A percentile compares a stretch with the other conserved stretches of the same genome.
Evolutionary conservation across 257 asterid genomes (phyloP).

Genomic region (Nicotiana sylvestris): DNA sequence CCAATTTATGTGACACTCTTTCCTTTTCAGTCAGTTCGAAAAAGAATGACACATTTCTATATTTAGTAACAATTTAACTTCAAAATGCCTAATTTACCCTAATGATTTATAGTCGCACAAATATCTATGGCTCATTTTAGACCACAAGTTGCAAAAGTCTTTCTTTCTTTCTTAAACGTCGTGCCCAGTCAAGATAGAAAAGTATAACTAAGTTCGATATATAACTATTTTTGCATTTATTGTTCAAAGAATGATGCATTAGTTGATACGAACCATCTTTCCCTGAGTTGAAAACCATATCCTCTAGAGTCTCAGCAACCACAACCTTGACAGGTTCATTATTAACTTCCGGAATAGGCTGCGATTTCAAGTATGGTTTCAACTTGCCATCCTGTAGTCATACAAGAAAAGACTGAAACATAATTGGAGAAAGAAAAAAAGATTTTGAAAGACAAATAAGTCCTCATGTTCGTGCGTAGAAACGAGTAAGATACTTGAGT

Average conservation of each 20-base stretch:
- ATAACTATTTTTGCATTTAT: background rate
- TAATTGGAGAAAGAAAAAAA: background rate
- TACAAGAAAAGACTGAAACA: background rate
- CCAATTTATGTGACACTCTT: too few species aligned
- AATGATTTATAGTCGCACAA: too few species aligned
- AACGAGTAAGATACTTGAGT: background rate
- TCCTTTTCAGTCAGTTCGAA: too few species aligned
- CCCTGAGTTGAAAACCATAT: slow-evolving; percentile 60
- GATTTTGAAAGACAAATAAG: background rate
- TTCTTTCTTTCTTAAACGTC: too few species aligned
- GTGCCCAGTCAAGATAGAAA: background rate
- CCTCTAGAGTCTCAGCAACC: slow-evolving; percentile 62
- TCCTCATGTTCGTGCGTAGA: background rate
- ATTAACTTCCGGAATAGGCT: slow-evolving; percentile 71
- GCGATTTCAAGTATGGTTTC: slow-evolving; percentile 58
- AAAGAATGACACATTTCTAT: too few species aligned
- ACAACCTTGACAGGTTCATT: slow-evolving; percentile 82
- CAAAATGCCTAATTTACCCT: too few species aligned
- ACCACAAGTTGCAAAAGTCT: too few species aligned
- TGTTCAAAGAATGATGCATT: background rate
- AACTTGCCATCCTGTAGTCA: slow-evolving; percentile 54
- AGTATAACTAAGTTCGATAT: background rate
- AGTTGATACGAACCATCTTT: slow-evolving; percentile 52
- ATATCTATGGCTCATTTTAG: too few species aligned
- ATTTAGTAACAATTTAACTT: background rate